phyloP scores from a whole-genome alignment of 768 basidiomycete species.

The Tephrocybe sp. region DNA sequence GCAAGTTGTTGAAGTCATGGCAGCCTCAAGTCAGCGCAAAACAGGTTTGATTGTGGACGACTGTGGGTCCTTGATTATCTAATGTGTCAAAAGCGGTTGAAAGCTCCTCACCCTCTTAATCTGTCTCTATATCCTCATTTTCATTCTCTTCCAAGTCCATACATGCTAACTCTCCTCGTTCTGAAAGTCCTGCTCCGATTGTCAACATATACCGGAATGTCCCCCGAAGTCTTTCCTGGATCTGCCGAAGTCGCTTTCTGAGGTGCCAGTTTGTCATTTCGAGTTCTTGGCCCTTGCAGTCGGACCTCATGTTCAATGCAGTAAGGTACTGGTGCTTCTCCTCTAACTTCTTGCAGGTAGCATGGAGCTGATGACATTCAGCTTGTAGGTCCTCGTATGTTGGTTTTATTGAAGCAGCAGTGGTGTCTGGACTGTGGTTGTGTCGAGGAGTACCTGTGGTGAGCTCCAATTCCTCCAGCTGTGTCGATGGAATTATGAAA shows the following conservation, averaged over 20 bases:
- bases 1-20: too few species aligned
- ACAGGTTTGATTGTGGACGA: too few species aligned
- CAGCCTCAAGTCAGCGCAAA: too few species aligned
- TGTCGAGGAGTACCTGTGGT: background rate
- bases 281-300: background rate
- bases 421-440: background rate
- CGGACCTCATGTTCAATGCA: background rate
- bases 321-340: background rate
- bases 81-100: too few species aligned
- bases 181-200: background rate
- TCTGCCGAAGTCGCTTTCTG: background rate
- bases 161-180: background rate
- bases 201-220: background rate
- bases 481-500: background rate
- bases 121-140: too few species aligned
- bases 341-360: background rate
- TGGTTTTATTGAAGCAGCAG: too few species aligned
- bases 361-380: background rate
- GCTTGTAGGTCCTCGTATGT: background rate
- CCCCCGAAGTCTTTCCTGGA: background rate
- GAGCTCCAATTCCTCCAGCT: background rate
- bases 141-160: background rate
- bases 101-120: too few species aligned
- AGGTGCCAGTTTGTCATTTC: background rate
- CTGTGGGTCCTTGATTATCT: too few species aligned